phyloP scores from a whole-genome alignment of 495 filamentous ascomycete species.

The Penicillium simplicissimum region DNA sequence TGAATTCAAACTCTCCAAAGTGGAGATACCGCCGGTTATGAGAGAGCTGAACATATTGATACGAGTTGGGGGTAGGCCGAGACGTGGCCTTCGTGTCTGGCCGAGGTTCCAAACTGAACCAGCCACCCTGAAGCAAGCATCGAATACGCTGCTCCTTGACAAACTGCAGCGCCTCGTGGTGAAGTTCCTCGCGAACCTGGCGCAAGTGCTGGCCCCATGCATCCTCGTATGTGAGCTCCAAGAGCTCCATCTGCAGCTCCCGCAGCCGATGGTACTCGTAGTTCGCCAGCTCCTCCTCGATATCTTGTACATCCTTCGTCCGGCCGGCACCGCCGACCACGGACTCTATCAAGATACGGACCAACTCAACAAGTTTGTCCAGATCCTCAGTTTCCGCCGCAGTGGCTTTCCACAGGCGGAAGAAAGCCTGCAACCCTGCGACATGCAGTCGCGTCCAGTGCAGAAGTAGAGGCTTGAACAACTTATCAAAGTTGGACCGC shows the following conservation, averaged over 20 bases:
- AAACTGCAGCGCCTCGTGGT: conserved; percentile 90
- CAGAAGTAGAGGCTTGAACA: conserved; percentile 84
- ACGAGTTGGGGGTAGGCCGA: conserved; percentile 44
- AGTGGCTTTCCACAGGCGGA: conserved; percentile 89
- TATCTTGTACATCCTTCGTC: conserved; percentile 81
- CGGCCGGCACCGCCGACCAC: conserved; percentile 82
- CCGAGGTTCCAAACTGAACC: conserved; percentile 70
- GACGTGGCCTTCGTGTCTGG: conserved; percentile 40
- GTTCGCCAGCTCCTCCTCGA: conserved; percentile 84
- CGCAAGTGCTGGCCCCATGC: conserved; percentile 88
- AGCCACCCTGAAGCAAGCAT: conserved; percentile 85
- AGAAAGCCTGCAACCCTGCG: conserved; percentile 82
- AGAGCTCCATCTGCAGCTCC: conserved; percentile 90
- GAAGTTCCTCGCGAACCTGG: conserved; percentile 90
- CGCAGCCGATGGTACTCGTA: conserved; percentile 77
- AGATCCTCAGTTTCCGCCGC: conserved; percentile 84
- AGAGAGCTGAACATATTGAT: conserved; percentile 84
- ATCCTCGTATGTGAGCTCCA: conserved; percentile 90
- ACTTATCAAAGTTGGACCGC: conserved; percentile 74
- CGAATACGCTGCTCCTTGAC: conserved; percentile 95
- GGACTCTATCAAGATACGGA: conserved; percentile 88
- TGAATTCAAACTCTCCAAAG: conserved; percentile 80
- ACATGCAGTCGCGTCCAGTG: conserved; percentile 97
- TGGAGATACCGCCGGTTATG: conserved; percentile 91
- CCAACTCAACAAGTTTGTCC: conserved; percentile 84